These are phyloP conservation scores for Nymphaea thermarum DNA, from an alignment of 164 flowering plant species.

Conservation along the genomic window DNA sequence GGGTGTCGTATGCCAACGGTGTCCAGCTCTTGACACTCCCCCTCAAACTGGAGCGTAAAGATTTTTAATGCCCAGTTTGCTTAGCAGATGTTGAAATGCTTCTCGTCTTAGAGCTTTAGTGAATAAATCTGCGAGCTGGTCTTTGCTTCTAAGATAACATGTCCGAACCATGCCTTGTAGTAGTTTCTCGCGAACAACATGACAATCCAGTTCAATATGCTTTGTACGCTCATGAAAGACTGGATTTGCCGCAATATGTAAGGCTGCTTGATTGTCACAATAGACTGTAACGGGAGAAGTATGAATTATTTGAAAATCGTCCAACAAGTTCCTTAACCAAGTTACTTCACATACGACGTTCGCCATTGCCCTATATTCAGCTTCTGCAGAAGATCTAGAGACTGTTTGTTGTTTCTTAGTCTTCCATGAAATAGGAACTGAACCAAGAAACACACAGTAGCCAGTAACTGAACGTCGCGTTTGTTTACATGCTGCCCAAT, in stretches of 20 bases:
- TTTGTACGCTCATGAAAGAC: neutral
- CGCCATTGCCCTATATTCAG: neutral
- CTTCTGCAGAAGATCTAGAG: neutral
- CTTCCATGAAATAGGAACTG: neutral
- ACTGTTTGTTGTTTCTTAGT: neutral
- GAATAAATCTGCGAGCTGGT: neutral
- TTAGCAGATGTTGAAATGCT: neutral
- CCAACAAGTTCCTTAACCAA: neutral
- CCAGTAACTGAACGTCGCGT: neutral
- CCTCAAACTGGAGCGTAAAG: neutral
- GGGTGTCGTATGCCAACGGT: too few relatives aligned
- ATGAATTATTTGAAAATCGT: neutral
- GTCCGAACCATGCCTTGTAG: neutral
- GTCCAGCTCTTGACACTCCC: neutral
- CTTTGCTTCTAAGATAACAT: neutral
- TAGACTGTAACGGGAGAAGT: neutral
- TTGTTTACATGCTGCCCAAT: neutral
- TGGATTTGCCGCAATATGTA: neutral
- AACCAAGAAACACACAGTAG: neutral
- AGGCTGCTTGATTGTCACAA: neutral
- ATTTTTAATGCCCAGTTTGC: neutral
- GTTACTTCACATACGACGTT: neutral
- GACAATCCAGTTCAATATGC: neutral
- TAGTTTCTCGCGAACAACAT: neutral
- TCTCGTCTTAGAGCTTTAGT: neutral